Conservation (phyloP, 78 protist species). For the Dictyostelium capitatum region DNA sequence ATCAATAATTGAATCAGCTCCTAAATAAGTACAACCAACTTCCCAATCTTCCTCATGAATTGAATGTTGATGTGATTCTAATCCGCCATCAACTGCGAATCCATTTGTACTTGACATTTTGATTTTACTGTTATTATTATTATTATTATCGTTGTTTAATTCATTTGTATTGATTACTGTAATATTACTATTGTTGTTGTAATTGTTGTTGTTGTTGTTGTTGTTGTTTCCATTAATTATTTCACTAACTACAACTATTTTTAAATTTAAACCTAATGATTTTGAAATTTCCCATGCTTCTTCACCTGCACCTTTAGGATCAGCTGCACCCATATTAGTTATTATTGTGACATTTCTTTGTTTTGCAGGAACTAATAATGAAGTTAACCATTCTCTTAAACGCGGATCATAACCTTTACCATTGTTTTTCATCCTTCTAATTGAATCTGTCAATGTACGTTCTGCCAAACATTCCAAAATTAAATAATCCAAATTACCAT, state of each 20-base stretch:
- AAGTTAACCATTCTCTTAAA: constrained; percentile 61
- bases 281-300: constrained; percentile 66
- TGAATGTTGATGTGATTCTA: constrained; percentile 7
- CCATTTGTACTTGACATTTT: constrained; percentile 61
- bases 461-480: constrained; percentile 75
- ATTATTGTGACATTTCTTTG: constrained; percentile 53
- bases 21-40: constrained; percentile 75
- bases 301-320: constrained; percentile 77
- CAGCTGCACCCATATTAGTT: constrained; percentile 81
- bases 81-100: constrained; percentile 39
- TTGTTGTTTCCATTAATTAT: neutral
- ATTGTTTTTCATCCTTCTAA: constrained; percentile 58
- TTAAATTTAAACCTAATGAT: constrained; percentile 40
- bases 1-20: constrained; percentile 74
- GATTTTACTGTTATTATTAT: neutral
- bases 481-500: constrained; percentile 62
- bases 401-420: constrained; percentile 72
- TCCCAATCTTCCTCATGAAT: constrained; percentile 60
- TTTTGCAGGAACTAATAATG: constrained; percentile 15
- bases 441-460: constrained; percentile 70
- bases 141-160: neutral
- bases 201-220: neutral
- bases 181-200: neutral
- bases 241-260: constrained; percentile 54
- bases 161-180: neutral